Percentiles rank a stretch among this genome's conserved stretches.
phyloP scores from a whole-genome alignment of 2,329 filamentous ascomycete species.

The Fusarium marasasianum region DNA sequence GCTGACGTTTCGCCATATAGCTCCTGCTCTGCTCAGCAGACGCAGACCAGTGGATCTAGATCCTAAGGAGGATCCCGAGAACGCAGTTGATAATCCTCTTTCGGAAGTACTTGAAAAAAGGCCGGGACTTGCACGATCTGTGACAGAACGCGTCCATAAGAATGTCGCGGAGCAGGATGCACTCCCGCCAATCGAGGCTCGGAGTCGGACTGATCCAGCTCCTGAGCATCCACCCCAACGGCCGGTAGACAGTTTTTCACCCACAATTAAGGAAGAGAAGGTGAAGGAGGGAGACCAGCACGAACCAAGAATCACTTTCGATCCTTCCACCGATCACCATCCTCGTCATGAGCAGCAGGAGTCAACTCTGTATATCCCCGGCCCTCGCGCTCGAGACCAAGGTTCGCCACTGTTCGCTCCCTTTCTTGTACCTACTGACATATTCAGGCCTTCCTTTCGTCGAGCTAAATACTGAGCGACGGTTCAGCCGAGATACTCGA shows the following conservation, averaged over 20 bases:
- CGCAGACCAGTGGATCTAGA: not conserved
- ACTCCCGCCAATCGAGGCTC: conserved; percentile 19
- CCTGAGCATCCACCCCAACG: not conserved
- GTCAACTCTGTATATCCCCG: conserved; percentile 44
- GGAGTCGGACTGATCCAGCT: conserved; percentile 24
- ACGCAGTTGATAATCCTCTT: not conserved
- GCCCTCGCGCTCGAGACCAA: conserved; percentile 46
- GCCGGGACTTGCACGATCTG: conserved; percentile 4
- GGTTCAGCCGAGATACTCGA: conserved; percentile 31
- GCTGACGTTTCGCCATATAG: conserved; percentile 9
- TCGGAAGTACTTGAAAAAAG: not conserved
- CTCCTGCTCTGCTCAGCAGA: conserved; percentile 23
- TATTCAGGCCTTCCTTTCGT: conserved; percentile 40
- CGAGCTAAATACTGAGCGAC: conserved; percentile 36
- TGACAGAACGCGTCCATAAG: conserved; percentile 8
- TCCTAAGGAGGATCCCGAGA: conserved; percentile 22
- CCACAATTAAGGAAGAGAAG: not conserved
- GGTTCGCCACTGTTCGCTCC: conserved; percentile 18
- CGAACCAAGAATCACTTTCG: conserved; percentile 42
- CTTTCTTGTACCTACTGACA: conserved; percentile 1
- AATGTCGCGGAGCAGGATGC: not conserved
- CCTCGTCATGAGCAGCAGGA: conserved; percentile 41
- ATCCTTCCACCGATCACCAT: conserved; percentile 40
- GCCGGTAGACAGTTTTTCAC: not conserved
- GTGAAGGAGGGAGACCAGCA: not conserved